Evolutionary conservation across 805 yeast species (phyloP).

Genomic region (Metschnikowia hibisci): DNA sequence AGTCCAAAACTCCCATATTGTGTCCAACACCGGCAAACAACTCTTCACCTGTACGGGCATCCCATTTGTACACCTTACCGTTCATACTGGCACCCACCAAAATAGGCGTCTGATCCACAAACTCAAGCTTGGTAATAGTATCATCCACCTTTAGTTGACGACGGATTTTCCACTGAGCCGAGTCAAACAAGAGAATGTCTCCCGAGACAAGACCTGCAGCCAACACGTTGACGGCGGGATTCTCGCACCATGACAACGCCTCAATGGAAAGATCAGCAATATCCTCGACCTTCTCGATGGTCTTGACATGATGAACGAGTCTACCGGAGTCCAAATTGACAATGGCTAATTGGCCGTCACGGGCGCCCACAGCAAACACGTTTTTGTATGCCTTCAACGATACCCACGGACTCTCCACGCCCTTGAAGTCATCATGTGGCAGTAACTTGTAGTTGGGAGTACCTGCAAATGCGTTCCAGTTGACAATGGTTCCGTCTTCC

Average conservation of each 20-base stretch:
- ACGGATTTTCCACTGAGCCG: conserved; percentile 83
- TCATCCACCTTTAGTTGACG: conserved; percentile 67
- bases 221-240: conserved; percentile 51
- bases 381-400: conserved; percentile 52
- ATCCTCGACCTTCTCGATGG: conserved; percentile 52
- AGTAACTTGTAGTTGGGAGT: conserved; percentile 64
- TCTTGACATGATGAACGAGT: conserved; percentile 60
- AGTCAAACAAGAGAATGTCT: conserved; percentile 74
- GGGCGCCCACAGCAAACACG: conserved; percentile 74
- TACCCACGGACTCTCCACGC: conserved; percentile 85
- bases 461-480: conserved; percentile 86
- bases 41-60: conserved; percentile 78
- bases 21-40: conserved; percentile 85
- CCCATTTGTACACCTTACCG: conserved; percentile 84
- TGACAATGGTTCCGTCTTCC: conserved; percentile 81
- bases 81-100: conserved; percentile 76
- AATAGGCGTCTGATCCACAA: conserved; percentile 53
- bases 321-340: conserved; percentile 73
- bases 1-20: conserved; percentile 89
- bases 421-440: conserved; percentile 61
- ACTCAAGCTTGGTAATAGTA: conserved; percentile 76
- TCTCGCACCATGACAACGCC: conserved; percentile 72
- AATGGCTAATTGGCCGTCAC: conserved; percentile 83
- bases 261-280: conserved; percentile 43
- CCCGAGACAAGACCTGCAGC: conserved; percentile 93